Evolutionary conservation across 2,329 filamentous ascomycete genomes (phyloP).

Genomic region (Colletotrichum liriopes): DNA sequence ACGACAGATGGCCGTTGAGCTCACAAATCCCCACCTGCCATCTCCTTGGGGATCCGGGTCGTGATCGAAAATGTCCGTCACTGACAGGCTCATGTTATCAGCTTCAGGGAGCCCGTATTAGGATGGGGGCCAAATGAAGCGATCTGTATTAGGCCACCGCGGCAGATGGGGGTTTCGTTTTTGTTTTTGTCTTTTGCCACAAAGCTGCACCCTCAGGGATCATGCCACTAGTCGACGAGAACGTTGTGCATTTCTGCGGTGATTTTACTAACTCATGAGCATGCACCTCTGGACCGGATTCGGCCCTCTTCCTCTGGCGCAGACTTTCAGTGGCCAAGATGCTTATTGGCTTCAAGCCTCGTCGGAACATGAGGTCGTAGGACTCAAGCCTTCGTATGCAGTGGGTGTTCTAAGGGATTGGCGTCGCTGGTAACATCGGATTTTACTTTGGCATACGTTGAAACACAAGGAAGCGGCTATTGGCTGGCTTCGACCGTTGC

Average conservation of each 20-base stretch:
- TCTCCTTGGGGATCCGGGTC: constrained; percentile 26
- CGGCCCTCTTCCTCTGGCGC: constrained; percentile 11
- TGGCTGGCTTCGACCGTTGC: constrained; percentile 34
- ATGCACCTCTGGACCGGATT: background rate
- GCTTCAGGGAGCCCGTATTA: constrained; percentile 21
- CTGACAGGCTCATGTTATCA: constrained; percentile 26
- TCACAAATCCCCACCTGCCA: constrained; percentile 36
- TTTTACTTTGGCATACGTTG: constrained; percentile 17
- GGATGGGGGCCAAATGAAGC: constrained; percentile 38
- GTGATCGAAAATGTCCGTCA: constrained; percentile 38
- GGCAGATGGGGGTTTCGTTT: constrained; percentile 11
- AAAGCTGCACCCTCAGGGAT: constrained; percentile 6
- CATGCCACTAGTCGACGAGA: constrained; percentile 11
- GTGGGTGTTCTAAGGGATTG: constrained; percentile 8
- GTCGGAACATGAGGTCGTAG: background rate
- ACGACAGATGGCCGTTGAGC: constrained; percentile 15
- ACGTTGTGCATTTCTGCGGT: background rate
- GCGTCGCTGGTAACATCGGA: constrained; percentile 17
- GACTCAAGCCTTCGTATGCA: background rate
- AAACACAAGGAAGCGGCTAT: constrained; percentile 29
- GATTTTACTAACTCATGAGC: background rate
- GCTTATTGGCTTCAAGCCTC: constrained; percentile 17
- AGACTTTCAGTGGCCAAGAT: background rate
- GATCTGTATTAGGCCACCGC: constrained; percentile 9
- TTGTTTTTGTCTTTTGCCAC: constrained; percentile 5